Conservation (phyloP, 2,329 filamentous ascomycete species). For the Talaromyces verruculosus region DNA sequence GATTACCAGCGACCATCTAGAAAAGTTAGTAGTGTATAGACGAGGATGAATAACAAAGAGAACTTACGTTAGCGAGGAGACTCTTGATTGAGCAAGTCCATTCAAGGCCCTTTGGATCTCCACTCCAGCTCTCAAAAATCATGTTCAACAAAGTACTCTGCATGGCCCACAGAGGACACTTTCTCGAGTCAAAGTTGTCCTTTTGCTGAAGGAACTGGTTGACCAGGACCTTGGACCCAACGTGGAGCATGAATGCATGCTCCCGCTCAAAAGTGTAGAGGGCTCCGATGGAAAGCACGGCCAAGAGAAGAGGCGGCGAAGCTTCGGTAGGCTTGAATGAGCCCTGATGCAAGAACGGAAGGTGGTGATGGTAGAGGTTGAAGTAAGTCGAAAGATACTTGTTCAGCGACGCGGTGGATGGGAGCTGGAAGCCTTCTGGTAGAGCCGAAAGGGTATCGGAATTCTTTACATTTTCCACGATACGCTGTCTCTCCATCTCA, state of each 20-base stretch:
- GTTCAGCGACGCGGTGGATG: conserved; percentile 77
- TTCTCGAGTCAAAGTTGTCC: conserved; percentile 96
- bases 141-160: conserved; percentile 96
- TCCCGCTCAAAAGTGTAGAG: conserved; percentile 97
- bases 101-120: conserved; percentile 93
- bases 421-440: conserved; percentile 85
- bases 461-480: conserved; percentile 80
- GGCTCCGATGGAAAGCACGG: conserved; percentile 91
- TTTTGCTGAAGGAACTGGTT: conserved; percentile 98
- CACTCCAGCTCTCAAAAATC: conserved; percentile 99
- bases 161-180: conserved; percentile 98
- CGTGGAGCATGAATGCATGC: conserved; percentile 94
- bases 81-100: conserved; percentile 99
- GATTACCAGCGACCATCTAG: conserved; percentile 90
- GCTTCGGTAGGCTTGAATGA: conserved; percentile 81
- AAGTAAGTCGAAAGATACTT: conserved; percentile 95
- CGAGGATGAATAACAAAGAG: background rate
- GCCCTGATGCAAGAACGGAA: conserved; percentile 90
- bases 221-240: conserved; percentile 94
- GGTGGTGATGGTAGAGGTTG: conserved; percentile 91
- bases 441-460: conserved; percentile 80
- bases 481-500: conserved; percentile 80
- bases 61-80: conserved; percentile 74
- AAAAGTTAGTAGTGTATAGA: conserved; percentile 27
- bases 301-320: conserved; percentile 79